A percentile compares a stretch with the other conserved stretches of the same genome.
phyloP scores from a whole-genome alignment of 495 filamentous ascomycete genomes.

The Penicillium paradoxum region DNA sequence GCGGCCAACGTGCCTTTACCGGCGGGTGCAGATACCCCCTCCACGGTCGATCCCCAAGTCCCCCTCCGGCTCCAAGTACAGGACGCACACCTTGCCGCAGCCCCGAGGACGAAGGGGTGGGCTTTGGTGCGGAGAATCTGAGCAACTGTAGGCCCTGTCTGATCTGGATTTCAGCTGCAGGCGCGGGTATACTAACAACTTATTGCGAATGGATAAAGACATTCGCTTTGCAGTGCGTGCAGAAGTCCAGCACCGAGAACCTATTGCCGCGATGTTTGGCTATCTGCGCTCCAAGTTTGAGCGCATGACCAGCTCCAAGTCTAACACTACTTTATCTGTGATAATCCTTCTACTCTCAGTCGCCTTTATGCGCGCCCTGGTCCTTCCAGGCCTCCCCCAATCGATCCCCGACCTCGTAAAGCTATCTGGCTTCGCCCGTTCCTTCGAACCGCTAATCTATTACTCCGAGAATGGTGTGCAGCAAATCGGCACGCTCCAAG shows the following conservation, averaged over 20 bases:
- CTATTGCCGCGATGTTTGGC: constrained; percentile 67
- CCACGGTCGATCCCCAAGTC: constrained; percentile 50
- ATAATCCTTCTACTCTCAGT: constrained; percentile 55
- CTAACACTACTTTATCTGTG: constrained; percentile 60
- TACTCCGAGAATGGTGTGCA: constrained; percentile 83
- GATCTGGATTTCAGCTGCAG: constrained; percentile 18
- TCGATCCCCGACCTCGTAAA: constrained; percentile 86
- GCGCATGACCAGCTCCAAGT: constrained; percentile 51
- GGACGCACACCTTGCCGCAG: constrained; percentile 15
- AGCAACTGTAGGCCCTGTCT: constrained; percentile 52
- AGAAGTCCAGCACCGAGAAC: constrained; percentile 83
- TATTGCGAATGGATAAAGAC: constrained; percentile 47
- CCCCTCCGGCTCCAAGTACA: constrained; percentile 29
- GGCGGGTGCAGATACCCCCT: constrained; percentile 42
- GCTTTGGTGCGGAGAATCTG: constrained; percentile 38
- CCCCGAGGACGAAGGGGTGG: constrained; percentile 29
- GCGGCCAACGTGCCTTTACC: constrained; percentile 56
- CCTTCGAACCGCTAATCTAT: constrained; percentile 86
- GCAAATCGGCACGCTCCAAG: constrained; percentile 80
- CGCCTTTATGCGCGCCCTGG: constrained; percentile 56
- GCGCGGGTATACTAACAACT: constrained; percentile 34
- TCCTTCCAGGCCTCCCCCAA: constrained; percentile 58
- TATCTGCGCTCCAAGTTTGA: constrained; percentile 56
- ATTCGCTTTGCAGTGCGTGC: constrained; percentile 80
- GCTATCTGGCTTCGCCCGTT: constrained; percentile 77